Base-by-base conservation (phyloP, 208 protist species). In the Leishmania aethiopica region DNA sequence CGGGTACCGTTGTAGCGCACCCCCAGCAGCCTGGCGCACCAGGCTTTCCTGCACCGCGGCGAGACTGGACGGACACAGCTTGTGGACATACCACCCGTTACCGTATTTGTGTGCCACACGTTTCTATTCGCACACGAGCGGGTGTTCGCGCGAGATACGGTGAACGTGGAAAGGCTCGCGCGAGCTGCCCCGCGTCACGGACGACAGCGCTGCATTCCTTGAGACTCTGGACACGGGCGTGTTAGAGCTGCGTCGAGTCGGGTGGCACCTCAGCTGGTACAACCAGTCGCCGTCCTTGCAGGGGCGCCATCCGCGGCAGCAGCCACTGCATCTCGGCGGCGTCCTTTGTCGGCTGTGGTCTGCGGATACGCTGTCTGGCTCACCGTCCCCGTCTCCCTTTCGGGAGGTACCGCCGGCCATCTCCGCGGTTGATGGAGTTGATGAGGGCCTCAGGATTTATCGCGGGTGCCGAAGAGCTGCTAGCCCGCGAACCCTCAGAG, bases 381-480 rank as follows among this genome's bases (percentile, higher is more conserved):
- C 17, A 19, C 22, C 62, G 19, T 37, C 35, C 11, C 73, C 35
- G 32, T 37, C 45, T n/a, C 22, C 47, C 13, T 42, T 40, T 17
- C 4, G n/a, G 45, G 81, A 81, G 49, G 47, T 32, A 32, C 25
- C 57, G 57, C 25, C 25, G 15, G 62, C 7, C 62, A 8, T 40
- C 35, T 74, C 59, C 67, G 59, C n/a, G 10, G 40, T 51, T 78
- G 79, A 40, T 6, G 76, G 51, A 35, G 25, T 32, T 53, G 51
- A 79, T 22, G 57, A 32, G 19, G 84, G 86, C 72, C 64, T 78
- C 11, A 60, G 70, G 19, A 74, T 91, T 13, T 78, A 55, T 86
- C 11, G 57, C 79, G 84, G 35, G 84, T 90, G 28, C 78, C 90
- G 42, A 72, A 88, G 73, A 74, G 82, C 75, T 91, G 88, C 77